Evolutionary conservation across 768 basidiomycete genomes (phyloP).

Genomic region (Mycena olivaceomarginata): DNA sequence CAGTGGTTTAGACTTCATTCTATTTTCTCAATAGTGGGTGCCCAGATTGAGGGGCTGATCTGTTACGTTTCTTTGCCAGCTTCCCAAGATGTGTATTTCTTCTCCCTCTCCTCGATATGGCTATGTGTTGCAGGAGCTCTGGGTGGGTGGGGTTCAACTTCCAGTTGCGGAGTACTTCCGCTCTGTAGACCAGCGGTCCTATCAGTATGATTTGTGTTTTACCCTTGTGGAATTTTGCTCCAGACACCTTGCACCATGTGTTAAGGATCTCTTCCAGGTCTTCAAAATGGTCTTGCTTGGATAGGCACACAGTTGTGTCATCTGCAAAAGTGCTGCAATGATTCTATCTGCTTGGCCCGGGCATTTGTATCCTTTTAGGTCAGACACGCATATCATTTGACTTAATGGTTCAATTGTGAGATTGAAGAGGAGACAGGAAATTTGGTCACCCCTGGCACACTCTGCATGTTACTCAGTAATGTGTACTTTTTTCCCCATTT

Average conservation of each 20-base stretch:
- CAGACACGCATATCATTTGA: no score
- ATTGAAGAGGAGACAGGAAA: no score
- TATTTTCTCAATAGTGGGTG: constrained; percentile 45
- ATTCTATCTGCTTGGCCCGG: constrained; percentile 43
- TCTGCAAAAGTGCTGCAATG: constrained; percentile 61
- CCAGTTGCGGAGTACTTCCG: background rate
- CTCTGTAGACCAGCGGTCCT: background rate
- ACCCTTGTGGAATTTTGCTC: background rate
- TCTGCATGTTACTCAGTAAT: no score
- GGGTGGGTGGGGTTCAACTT: background rate
- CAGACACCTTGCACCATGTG: constrained; percentile 57
- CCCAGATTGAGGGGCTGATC: constrained; percentile 35
- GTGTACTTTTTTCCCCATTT: no score
- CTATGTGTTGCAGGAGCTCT: background rate
- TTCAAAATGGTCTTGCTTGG: constrained; percentile 49
- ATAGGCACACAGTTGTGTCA: constrained; percentile 62
- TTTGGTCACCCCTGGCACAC: no score
- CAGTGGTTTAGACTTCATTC: constrained; percentile 31
- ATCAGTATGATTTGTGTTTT: constrained; percentile 55
- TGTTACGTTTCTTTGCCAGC: constrained; percentile 47
- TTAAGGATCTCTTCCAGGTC: constrained; percentile 52
- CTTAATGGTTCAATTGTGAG: no score
- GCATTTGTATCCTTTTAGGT: no score
- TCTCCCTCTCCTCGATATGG: constrained; percentile 40
- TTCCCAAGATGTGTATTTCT: constrained; percentile 32